Evolutionary conservation across 2,329 filamentous ascomycete genomes (phyloP), one percentile per base, ranked within the genome.

Genomic region (Pseudocercospora crystallina): DNA sequence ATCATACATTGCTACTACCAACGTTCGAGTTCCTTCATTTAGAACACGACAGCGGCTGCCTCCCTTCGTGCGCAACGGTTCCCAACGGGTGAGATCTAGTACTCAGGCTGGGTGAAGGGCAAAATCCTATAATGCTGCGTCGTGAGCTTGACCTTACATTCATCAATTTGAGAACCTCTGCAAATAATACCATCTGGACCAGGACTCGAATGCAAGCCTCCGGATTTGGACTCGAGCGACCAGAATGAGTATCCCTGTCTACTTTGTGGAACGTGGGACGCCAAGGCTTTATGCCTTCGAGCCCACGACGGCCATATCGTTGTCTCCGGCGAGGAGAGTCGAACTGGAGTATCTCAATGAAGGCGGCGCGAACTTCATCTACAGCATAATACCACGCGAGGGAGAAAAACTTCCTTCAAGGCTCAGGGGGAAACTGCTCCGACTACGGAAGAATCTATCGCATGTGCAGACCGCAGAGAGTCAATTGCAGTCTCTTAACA

Each of bases 311-410:
- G 32, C 20, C 8, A 20, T 34, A 26, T 32, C 37, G 13, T 12
- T 26, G 7, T 33, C n/a, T 4, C 20, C 37, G 4, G 20, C 47
- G 12, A 34, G 34, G 15, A 48, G 35, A 47, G 57, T 54, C 50
- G 47, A 30, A 12, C 51, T 68, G 36, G 57, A 65, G 13, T 70
- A 69, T 43, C 57, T 68, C n/a, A 63, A 66, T 40, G 68, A 70
- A 61, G 68, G 68, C 43, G 68, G 67, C 36, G 69, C 69, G 9
- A 71, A 71, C 50, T 56, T 70, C 40, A 58, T 71, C 31, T 69
- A 65, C 54, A 51, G 54, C 1, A 61, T 70, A 5, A 17, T 53
- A 5, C 45, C 53, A 1, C 45, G 49, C 4, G 45, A 46, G 7
- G 43, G 51, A 5, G 42, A 50, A 4, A 17, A 43, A 14, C 44